Conservation (phyloP, 75 land plant genomes). For the Picea glauca region DNA sequence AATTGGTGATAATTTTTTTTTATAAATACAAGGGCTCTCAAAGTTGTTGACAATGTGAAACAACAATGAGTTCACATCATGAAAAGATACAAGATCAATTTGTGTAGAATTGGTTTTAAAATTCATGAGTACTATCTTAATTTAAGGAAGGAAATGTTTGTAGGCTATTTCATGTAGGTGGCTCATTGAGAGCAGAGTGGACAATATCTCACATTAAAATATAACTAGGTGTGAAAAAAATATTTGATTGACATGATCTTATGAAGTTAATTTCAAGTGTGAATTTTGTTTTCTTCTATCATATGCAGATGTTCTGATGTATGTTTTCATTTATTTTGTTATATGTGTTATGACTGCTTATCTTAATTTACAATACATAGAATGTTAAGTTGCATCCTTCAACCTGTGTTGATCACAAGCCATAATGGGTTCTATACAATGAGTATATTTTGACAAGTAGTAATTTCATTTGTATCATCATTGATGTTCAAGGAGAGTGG, state of each 20-base stretch:
- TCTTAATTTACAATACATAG: constrained; percentile 1
- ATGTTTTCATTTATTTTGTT: background rate
- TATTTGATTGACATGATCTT: background rate
- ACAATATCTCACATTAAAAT: constrained; percentile 48
- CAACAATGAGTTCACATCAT: constrained; percentile 46
- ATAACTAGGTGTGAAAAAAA: constrained; percentile 33
- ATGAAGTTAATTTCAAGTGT: constrained; percentile 1
- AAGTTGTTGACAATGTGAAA: constrained; percentile 49
- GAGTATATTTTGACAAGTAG: constrained; percentile 36
- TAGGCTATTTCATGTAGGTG: constrained; percentile 58
- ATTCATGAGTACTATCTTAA: constrained; percentile 39
- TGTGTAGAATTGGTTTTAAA: constrained; percentile 53
- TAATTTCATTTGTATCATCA: constrained; percentile 17
- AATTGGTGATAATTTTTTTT: constrained; percentile 52
- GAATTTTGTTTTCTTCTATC: background rate
- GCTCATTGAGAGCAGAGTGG: constrained; percentile 53
- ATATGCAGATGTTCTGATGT: background rate
- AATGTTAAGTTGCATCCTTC: constrained; percentile 42
- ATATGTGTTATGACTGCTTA: background rate
- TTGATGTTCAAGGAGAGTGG: constrained; percentile 16
- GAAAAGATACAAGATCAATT: constrained; percentile 40
- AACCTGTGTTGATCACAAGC: constrained; percentile 18
- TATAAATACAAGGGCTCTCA: constrained; percentile 45
- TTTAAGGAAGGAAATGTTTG: constrained; percentile 51
- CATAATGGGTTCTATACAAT: constrained; percentile 17